Percentiles rank a stretch among this genome's conserved stretches.
Evolutionary conservation across 2,329 filamentous ascomycete genomes (phyloP).

Genomic region (Pseudofabraea citricarpa): DNA sequence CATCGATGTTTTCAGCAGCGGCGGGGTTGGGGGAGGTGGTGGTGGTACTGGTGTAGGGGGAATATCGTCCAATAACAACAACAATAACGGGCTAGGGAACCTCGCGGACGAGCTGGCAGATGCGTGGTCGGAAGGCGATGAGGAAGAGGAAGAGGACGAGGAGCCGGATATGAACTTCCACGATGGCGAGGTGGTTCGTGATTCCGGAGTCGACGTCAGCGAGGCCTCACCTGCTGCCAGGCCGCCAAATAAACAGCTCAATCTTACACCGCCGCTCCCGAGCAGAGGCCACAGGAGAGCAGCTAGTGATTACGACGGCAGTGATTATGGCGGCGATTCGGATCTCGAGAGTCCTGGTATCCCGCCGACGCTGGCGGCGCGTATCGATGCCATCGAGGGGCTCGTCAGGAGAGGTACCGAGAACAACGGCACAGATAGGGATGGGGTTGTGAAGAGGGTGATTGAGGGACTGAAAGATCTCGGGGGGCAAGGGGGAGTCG

Average conservation of each 20-base stretch:
- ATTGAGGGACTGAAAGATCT: constrained; percentile 66
- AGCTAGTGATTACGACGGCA: constrained; percentile 63
- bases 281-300: constrained; percentile 41
- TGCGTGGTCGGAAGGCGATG: constrained; percentile 62
- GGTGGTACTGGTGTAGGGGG: too few relatives aligned
- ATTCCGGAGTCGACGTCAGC: constrained; percentile 31
- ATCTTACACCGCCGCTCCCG: constrained; percentile 16
- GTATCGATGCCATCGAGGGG: constrained; percentile 69
- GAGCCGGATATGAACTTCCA: constrained; percentile 37
- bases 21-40: too few relatives aligned
- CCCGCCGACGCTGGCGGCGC: constrained; percentile 59
- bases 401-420: constrained; percentile 62
- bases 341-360: constrained; percentile 67
- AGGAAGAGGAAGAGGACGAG: constrained; percentile 47
- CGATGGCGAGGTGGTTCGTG: constrained; percentile 28
- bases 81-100: constrained; percentile 63
- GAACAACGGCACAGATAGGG: constrained; percentile 57
- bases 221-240: constrained; percentile 17
- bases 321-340: constrained; percentile 69
- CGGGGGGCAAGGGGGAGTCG: constrained; percentile 67
- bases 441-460: constrained; percentile 64
- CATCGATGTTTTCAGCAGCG: constrained; percentile 27
- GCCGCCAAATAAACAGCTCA: constrained; percentile 12
- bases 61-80: too few relatives aligned
- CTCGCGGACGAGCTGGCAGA: constrained; percentile 78